Base-by-base conservation (phyloP, 2,329 filamentous ascomycete genomes). In the Epicoccum sorghinum region DNA sequence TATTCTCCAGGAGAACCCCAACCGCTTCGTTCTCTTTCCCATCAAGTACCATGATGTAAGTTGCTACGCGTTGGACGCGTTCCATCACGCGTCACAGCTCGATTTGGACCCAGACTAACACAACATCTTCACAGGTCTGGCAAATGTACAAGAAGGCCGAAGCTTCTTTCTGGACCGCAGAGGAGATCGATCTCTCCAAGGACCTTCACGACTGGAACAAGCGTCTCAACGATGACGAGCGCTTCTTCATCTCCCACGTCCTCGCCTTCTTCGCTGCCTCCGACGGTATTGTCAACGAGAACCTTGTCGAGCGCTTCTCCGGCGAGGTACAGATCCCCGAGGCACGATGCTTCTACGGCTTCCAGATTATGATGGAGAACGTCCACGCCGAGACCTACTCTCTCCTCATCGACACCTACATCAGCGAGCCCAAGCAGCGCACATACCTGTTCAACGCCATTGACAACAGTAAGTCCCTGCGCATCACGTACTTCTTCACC, bases 311-410 rank as follows among this genome's bases (percentile, higher is more conserved):
- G 86, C 91, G 95, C 61, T 99, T 99, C 87, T 96, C 91, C 71
- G 88, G 86, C 63, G 95, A 99, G 80, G 93, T 99, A 27, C 95
- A 99, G 81, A 88, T 98, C 55, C 93, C 95, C 9, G 95, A 99
- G 81, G 95, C 95, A 62, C 92, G 95, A 71, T 99, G 95, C 87
- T 99, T 99, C 85, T 99, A 99, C 78, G 95, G 95, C 62, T 99
- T 99, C 86, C 95, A 99, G 83, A 98, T 98, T 82, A 99, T 99
- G 95, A 98, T 99, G 91, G 95, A 99, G 85, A 99, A 99, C 82
- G 96, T 99, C 72, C 95, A 99, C 85, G 97, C 95, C 13, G 95
- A 99, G 83, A 99, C 95, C 49, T 99, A 99, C 86, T 98, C 93
- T 18, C 88, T 99, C 32, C 88, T 99, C 75, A 99, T 99, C 76